Base-by-base conservation (phyloP, 495 filamentous ascomycete species). In the Evernia prunastri region DNA sequence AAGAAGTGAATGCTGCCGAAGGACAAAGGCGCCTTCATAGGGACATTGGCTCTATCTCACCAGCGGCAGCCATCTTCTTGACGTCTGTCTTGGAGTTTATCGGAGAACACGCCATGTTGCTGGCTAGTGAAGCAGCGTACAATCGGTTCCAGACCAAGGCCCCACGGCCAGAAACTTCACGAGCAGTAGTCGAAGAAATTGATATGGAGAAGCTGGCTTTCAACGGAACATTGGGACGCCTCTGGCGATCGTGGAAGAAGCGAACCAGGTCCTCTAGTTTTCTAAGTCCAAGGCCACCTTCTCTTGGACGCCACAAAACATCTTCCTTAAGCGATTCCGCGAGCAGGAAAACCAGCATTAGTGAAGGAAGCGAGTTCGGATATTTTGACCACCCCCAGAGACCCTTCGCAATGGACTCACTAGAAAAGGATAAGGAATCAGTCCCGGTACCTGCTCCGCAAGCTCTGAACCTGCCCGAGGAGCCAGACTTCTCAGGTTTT, bases 241-340 rank as follows among this genome's bases (percentile, higher is more conserved):
- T 97, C 37, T 99, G 95, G 95, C 85, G 95, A 69, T 88, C 90
- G 37, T 99, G 95, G 95, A 89, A 92, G 72, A 95, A 96, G 76
- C 86, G 86, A 63, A 82, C 89, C 56, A 76, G 80, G 54, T 64
- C 74, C 4, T 72, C 76, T 12, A 77, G 70, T 25, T 60, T 71
- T 23, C 25, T 66, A 9, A 67, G 64, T 51, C 64, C 64, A 9
- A 62, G 63, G 31, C 57, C 60, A 20, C 29, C 51, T 23, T 71
- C 67, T 31, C 61, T 51, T 23, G 69, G 68, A 29, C 63, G 63
- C 23, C 58, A 42, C 18, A 36, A 45, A 33, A 63, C 51, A 49
- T 66, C 51, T n/a, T 69, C 66, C 33, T 63, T 25, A 61, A 70
- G 56, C 64, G 63, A 60, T 60, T 31, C 31, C 59, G 49, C 60